phyloP scores from a whole-genome alignment of 192 early-diverging fungal species.

The Linnemannia elongata region DNA sequence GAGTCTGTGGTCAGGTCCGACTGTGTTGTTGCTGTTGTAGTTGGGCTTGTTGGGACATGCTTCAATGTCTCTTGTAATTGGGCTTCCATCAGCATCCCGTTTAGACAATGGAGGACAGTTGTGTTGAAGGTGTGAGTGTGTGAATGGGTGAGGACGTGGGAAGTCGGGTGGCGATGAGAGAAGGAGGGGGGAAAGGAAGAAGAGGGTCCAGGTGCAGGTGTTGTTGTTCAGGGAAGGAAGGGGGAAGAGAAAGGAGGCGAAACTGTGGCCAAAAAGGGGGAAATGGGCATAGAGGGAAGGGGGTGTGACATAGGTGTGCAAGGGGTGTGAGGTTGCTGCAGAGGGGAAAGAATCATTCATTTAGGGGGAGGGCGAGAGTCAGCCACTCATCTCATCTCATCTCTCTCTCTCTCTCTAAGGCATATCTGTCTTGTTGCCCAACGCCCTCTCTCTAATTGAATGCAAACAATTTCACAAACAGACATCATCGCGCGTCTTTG shows the following conservation, averaged over 20 bases:
- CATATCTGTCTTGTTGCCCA: too few species aligned
- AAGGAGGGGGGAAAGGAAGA: background rate
- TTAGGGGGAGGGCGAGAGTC: background rate
- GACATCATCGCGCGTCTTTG: too few species aligned
- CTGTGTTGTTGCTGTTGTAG: background rate
- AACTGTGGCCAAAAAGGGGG: background rate
- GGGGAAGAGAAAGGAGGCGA: background rate
- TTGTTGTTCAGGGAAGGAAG: background rate
- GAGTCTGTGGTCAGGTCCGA: background rate
- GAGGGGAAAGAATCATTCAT: background rate
- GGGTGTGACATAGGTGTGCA: background rate
- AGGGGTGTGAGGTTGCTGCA: background rate
- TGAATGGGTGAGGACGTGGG: background rate
- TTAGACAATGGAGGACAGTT: background rate
- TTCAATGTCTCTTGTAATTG: conserved; percentile 35
- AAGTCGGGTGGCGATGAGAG: background rate
- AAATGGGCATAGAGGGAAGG: background rate
- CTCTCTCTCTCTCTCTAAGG: too few species aligned
- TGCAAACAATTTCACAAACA: too few species aligned
- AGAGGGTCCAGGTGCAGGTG: background rate
- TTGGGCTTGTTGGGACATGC: conserved; percentile 17
- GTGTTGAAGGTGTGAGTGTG: background rate
- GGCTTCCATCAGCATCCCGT: conserved; percentile 48
- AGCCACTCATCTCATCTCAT: too few species aligned
- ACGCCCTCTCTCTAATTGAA: too few species aligned